phyloP scores from a whole-genome alignment of 352 stramenopile genomes.

The Pythium dissimile region DNA sequence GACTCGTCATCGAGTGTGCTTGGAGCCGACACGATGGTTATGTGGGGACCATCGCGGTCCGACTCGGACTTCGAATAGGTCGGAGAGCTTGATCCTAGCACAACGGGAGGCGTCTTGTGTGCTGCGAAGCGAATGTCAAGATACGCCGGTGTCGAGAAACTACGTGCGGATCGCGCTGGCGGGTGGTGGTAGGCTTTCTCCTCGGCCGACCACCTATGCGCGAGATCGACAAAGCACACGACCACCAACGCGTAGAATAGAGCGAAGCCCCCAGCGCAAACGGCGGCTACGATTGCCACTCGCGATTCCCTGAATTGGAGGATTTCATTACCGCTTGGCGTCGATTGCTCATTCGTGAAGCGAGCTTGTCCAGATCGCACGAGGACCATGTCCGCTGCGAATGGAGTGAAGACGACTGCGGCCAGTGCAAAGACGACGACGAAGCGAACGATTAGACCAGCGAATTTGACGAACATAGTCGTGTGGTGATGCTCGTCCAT shows the following conservation, averaged over 20 bases:
- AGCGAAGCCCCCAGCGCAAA: conserved; percentile 22
- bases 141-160: conserved; percentile 10
- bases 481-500: conserved; percentile 10
- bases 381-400: conserved; percentile 35
- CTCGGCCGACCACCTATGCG: conserved; percentile 2
- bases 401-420: conserved; percentile 18
- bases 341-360: conserved; percentile 24
- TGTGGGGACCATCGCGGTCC: conserved; percentile 2
- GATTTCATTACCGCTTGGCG: background rate
- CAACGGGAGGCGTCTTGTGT: background rate
- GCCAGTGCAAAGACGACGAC: conserved; percentile 29
- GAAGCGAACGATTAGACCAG: conserved; percentile 22
- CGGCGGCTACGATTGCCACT: background rate
- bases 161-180: no score
- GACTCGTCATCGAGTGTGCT: background rate
- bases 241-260: conserved; percentile 12
- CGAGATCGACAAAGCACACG: conserved; percentile 8
- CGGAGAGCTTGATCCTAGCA: no score
- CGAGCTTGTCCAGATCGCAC: conserved; percentile 33
- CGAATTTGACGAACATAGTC: background rate
- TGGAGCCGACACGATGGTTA: conserved; percentile 5
- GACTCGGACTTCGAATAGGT: background rate
- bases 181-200: background rate
- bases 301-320: background rate
- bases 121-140: conserved; percentile 5